phyloP scores from a whole-genome alignment of 148 eudicot genomes.

The Rheum nobile region DNA sequence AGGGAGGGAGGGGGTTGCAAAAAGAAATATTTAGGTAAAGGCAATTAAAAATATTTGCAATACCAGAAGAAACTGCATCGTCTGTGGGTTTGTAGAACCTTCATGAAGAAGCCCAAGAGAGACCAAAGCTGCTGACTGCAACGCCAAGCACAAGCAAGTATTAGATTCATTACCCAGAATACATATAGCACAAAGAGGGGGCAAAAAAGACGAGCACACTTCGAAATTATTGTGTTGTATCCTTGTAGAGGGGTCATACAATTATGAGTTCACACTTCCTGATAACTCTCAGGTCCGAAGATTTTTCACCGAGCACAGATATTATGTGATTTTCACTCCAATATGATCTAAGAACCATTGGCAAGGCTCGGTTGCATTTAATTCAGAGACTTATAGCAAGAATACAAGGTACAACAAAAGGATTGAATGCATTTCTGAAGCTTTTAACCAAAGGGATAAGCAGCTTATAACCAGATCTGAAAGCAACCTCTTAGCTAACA shows the following conservation, averaged over 20 bases:
- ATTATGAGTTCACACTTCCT: background rate
- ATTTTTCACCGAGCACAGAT: background rate
- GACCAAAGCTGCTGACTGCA: constrained; percentile 90
- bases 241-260: background rate
- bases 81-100: constrained; percentile 91
- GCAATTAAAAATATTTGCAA: background rate
- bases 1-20: background rate
- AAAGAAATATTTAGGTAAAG: background rate
- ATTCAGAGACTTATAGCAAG: background rate
- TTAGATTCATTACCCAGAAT: background rate
- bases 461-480: background rate
- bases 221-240: background rate
- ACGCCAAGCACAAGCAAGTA: constrained; percentile 13
- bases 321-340: background rate
- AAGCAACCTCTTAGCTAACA: background rate
- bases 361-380: background rate
- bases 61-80: constrained; percentile 94
- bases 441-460: background rate
- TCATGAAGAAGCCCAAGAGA: constrained; percentile 93
- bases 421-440: background rate
- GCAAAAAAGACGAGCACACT: background rate
- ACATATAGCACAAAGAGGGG: background rate
- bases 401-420: background rate
- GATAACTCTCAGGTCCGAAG: background rate
- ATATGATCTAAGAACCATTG: background rate